A percentile compares a stretch with the other conserved stretches of the same genome.
Evolutionary conservation across 2,329 filamentous ascomycete species (phyloP).

Genomic region (Fusarium proliferatum): DNA sequence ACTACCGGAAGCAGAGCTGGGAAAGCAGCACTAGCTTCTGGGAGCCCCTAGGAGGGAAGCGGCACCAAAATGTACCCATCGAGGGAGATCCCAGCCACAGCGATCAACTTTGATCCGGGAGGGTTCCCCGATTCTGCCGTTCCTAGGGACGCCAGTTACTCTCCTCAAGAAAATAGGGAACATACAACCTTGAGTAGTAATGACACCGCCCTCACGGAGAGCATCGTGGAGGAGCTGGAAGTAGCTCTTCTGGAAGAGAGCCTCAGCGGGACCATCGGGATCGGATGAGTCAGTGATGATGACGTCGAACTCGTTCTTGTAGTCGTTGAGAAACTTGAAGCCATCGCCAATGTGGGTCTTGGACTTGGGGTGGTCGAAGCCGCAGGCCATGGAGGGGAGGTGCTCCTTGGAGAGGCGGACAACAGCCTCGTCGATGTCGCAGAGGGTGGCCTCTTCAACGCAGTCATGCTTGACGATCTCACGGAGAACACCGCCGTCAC

Average conservation of each 20-base stretch:
- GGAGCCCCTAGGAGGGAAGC: conserved; percentile 49
- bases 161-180: conserved; percentile 71
- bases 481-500: conserved; percentile 95
- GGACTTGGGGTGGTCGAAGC: conserved; percentile 93
- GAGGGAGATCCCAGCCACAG: conserved; percentile 33
- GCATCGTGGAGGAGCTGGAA: conserved; percentile 93
- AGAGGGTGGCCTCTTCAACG: conserved; percentile 94
- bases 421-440: conserved; percentile 99
- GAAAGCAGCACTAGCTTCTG: conserved; percentile 56
- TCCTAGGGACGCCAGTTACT: conserved; percentile 53
- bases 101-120: conserved; percentile 36
- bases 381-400: conserved; percentile 91
- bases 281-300: conserved; percentile 99
- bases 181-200: conserved; percentile 99
- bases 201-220: conserved; percentile 94
- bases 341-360: conserved; percentile 95
- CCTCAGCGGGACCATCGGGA: conserved; percentile 95
- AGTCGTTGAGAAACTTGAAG: conserved; percentile 97
- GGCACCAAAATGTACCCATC: conserved; percentile 42
- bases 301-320: conserved; percentile 97
- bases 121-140: conserved; percentile 45
- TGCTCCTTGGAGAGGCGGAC: conserved; percentile 98
- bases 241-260: conserved; percentile 98
- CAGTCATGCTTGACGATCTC: conserved; percentile 99
- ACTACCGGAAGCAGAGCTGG: conserved; percentile 53